Base-by-base conservation (phyloP, 2,329 filamentous ascomycete species). In the Tolypocladium cylindrosporum region DNA sequence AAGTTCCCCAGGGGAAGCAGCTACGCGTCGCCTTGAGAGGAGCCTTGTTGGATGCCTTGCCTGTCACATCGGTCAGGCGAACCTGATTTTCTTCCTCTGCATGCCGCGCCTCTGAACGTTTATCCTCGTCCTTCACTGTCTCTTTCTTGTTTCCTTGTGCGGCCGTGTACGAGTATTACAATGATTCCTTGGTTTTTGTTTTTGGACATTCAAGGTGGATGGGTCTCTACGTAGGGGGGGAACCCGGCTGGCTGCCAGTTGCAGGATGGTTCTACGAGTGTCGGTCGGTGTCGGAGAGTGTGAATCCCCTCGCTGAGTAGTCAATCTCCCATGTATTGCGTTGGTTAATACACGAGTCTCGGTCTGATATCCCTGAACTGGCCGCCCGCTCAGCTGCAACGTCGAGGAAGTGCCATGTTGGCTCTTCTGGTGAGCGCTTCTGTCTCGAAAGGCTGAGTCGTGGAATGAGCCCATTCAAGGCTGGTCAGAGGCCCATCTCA, bases 1-100 rank as follows among this genome's bases (percentile, higher is more conserved):
- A 79, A 86, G 63, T 91, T 80, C 67, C 85, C 85, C 10, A 77
- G 71, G 61, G 57, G 54, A 24, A 68, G 61, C 57, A 63, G 74
- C 61, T 64, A 85, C 76, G 58, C 81, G 66, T 68, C 56, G 51
- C 45, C 50, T 19, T 68, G 31, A 57, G 31, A 14, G 9, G 48
- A 3, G 31, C 6, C 24, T 10, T n/a, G 19, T 36, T n/a, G 19
- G 53, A 50, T 53, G 27, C 55, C 55, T 59, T 41, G 48, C 10
- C 48, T 36, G 48, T 36, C 27, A 19, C 9, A 11, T 45, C 21
- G 1, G 6, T 6, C 11, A 21, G 14, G 27, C 45, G 48, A 24
- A 34, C 9, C 16, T 48, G 9, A 14, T 36, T 6, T n/a, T 21
- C 37, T 51, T 36, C 31, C 4, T 19, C 14, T 51, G 31, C 19